Base-by-base conservation (phyloP, 768 basidiomycete species). In the Kwoniella pini region DNA sequence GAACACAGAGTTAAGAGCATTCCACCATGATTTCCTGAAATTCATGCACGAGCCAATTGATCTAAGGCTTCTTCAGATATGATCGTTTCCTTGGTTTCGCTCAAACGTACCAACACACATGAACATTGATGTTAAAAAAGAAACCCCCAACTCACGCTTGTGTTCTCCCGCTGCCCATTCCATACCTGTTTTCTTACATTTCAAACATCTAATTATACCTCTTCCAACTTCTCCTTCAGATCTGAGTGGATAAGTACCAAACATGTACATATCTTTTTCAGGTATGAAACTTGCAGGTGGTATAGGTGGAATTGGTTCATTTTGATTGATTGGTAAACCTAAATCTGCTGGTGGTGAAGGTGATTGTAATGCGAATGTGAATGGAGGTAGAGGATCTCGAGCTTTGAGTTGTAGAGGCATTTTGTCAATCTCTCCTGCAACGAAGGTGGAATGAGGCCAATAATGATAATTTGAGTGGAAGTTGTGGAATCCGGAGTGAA, bases 201-300 rank as follows among this genome's bases (percentile, higher is more conserved):
- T 87, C 45, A 80, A 83, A 80, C 94, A 97, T 55, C 83, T 85
- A 57, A 88, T 85, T 36, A 85, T 76, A 28, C 83, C 83, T 11
- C 54, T 44, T 0, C 67, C 63, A 4, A 50, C 36, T 21, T 68
- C 67, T 10, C 44, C 50, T 2, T 52, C 50, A 2, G 86, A 85
- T 44, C 82, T 83, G 15, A 94, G 82, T 5, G 91, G 90, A 57
- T 86, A 82, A 2, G 86, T 82, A 30, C 91, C 91, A 77, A 89
- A 95, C 62, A 88, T 83, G 81, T 87, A 88, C 91, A 91, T 93
- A 71, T 93, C 90, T 46, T 84, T 83, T 7, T 88, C 90, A 26
- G 88, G 85, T 13, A 94, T 86, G 87, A 90, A 91, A 80, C 86
- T 83, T 22, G 90, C 88, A 0, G 91, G 91, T 0, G 91, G 90